phyloP scores from a whole-genome alignment of 2,329 filamentous ascomycete species.

The Alternaria solani region DNA sequence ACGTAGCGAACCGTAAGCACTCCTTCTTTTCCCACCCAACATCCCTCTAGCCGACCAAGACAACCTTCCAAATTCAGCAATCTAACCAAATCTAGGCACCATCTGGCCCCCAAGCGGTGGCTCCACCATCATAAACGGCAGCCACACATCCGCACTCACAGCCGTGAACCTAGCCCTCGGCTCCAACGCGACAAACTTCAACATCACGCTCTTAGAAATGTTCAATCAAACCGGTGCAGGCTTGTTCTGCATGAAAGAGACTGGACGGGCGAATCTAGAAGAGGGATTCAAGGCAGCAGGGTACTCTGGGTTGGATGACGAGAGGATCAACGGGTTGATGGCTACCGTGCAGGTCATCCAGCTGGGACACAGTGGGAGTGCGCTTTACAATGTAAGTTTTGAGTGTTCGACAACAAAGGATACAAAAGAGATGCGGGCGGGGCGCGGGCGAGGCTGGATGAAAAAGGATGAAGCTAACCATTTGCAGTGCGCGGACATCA shows the following conservation, averaged over 20 bases:
- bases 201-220: slow-evolving; percentile 53
- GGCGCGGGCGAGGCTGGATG: background rate
- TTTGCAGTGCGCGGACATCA: slow-evolving; percentile 55
- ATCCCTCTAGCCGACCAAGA: background rate
- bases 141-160: slow-evolving; percentile 56
- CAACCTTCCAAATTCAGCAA: too few relatives aligned
- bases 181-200: slow-evolving; percentile 54
- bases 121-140: slow-evolving; percentile 51
- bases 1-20: slow-evolving; percentile 52
- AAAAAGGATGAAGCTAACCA: slow-evolving; percentile 10
- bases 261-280: slow-evolving; percentile 37
- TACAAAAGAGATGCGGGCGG: background rate
- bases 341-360: slow-evolving; percentile 58
- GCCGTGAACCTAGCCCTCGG: slow-evolving; percentile 59
- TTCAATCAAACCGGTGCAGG: slow-evolving; percentile 61
- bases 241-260: slow-evolving; percentile 55
- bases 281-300: slow-evolving; percentile 35
- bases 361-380: slow-evolving; percentile 50
- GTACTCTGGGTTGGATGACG: slow-evolving; percentile 27
- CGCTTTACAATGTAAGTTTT: slow-evolving; percentile 55
- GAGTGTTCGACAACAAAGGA: background rate
- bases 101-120: slow-evolving; percentile 57
- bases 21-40: background rate
- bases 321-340: slow-evolving; percentile 49
- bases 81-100: slow-evolving; percentile 18